Base-by-base conservation (phyloP, 1,284 basidiomycete species). In the Veloboletus limbatus region DNA sequence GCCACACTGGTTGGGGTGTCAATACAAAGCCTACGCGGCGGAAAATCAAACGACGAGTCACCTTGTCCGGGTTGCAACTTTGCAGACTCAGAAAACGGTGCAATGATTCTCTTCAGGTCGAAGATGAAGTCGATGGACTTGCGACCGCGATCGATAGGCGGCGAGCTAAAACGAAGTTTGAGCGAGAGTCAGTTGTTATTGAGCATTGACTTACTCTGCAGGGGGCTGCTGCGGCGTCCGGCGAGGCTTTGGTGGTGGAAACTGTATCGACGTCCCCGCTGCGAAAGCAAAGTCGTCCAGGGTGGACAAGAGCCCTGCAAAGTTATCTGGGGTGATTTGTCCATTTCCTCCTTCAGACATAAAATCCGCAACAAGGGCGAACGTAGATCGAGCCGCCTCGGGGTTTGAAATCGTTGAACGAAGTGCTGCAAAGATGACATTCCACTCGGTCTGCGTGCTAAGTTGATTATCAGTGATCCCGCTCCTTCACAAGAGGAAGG, bases 381-480 rank as follows among this genome's bases (percentile, higher is more conserved):
- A 90, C 2, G 93, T 88, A 37, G 85, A 73, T 36, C 89, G 85
- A 22, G 89, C 85, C 2, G 94, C 93, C 66, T 92, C 90, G n/a
- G 91, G 82, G 57, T 97, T 89, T 8, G 85, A 77, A 36, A 92
- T 81, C 1, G 92, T 93, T 1, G 86, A 87, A 32, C 90, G 81
- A 55, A 99, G 79, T n/a, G 98, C 74, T 1, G 92, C 86, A 57
- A 97, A 92, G 14, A 96, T 79, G 27, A 98, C 73, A 45, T 90
- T 91, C 97, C 97, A 99, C 67, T 99, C 95, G 0, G 96, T 97
- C 57, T 89, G 86, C 3, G 92, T 94, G 49, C 82, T 88, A 52
- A 13, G 43, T 56, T 35, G 41, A 30, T 36, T 18, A 40, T 50
- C 35, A 45, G 43, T 34, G 16, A 37, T 27, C 24, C 20, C 18